Evolutionary conservation across 2,329 filamentous ascomycete species (phyloP), one percentile per base, ranked within the genome.

Genomic region (Nothophoma quercina): DNA sequence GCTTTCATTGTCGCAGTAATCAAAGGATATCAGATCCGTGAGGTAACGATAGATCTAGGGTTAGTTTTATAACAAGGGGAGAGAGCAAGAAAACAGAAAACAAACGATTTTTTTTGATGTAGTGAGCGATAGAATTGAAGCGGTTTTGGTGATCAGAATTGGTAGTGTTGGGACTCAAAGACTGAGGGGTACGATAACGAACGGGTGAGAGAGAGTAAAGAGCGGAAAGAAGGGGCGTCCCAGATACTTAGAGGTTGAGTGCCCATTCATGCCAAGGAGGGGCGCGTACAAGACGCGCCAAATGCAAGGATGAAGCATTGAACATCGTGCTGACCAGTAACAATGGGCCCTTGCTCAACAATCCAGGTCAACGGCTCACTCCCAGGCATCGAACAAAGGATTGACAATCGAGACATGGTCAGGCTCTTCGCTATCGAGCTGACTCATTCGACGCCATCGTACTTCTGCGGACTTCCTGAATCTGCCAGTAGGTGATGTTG

Each of bases 1-100:
- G 55, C 51, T 51, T 53, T 58, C 62, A 63, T 65, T 9, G 42
- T 47, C 7, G 30, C 25, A 41, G 16, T 19, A n/a, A 4, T 30
- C 2, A 12, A 18, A 5, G 21, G 12, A 4, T 18, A 2, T 15
- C 42, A 42, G 15, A 22, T 39, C 12, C 19, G 26, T 18, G 30
- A 21, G 40, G 23, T 15, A 32, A 26, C 3, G 9, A 25, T 3
- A 4, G 12, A 21, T 2, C 42, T 47, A 42, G 12, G 13, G n/a
- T 47, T 47, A 38, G 42, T 36, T 0, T 32, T 18, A 40, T 2
- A 28, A 12, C n/a, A 33, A 16, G 13, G 16, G 34, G n/a, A 26
- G 33, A 6, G 12, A 30, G 4, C 9, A 26, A 32, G 2, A 34
- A 23, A 28, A 22, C 40, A 15, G 1, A 18, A 13, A 21, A 48